phyloP scores from a whole-genome alignment of 257 asterid genomes.

The Solanum tarapatanum region DNA sequence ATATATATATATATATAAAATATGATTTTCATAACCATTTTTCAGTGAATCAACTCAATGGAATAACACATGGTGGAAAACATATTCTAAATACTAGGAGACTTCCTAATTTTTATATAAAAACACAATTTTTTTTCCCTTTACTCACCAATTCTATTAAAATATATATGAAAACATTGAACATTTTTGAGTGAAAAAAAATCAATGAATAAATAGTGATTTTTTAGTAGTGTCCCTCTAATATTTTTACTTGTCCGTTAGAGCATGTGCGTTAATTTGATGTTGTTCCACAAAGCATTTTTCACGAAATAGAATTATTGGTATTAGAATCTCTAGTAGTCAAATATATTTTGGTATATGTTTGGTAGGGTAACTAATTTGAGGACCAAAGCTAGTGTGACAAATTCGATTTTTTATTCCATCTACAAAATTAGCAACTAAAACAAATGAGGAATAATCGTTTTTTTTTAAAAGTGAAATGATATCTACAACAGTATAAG shows the following conservation, averaged over 20 bases:
- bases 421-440: constrained; percentile 2
- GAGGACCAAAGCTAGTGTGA: not conserved
- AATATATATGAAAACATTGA: not conserved
- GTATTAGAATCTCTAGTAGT: constrained; percentile 4
- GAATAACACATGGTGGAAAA: not conserved
- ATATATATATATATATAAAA: no score
- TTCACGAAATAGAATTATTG: not conserved
- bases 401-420: not conserved
- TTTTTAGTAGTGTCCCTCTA: not conserved
- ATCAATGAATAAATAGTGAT: not conserved
- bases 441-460: not conserved
- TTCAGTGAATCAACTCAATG: not conserved
- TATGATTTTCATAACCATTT: not conserved
- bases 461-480: not conserved
- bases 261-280: not conserved
- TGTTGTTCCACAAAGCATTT: not conserved
- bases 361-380: constrained; percentile 36
- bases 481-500: not conserved
- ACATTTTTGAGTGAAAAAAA: no score
- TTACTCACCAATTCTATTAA: not conserved
- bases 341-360: constrained; percentile 13
- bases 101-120: not conserved
- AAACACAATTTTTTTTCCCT: no score
- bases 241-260: not conserved
- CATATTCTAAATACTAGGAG: not conserved